These are phyloP conservation scores for Gossypioides kirkii DNA, from an alignment of 345 rosid genomes.

Conservation along the genomic window DNA sequence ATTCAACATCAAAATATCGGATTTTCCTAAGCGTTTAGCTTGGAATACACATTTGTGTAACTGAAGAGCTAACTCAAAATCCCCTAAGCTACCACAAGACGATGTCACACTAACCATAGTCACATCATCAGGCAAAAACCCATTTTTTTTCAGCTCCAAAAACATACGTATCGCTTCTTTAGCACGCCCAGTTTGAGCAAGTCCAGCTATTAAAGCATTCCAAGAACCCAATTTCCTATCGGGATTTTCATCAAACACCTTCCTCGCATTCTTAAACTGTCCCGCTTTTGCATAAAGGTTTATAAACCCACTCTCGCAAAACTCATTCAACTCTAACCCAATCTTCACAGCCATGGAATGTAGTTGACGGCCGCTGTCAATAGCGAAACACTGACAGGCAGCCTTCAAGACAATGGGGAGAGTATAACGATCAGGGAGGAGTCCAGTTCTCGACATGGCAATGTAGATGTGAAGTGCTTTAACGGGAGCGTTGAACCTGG, in stretches of 20 bases:
- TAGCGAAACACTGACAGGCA: constrained; percentile 31
- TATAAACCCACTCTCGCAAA: constrained; percentile 75
- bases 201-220: constrained; percentile 74
- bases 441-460: constrained; percentile 49
- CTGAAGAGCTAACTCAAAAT: constrained; percentile 59
- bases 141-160: constrained; percentile 44
- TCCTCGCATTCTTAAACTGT: constrained; percentile 41
- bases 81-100: constrained; percentile 72
- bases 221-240: constrained; percentile 76
- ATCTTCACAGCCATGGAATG: constrained; percentile 51
- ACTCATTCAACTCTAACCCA: constrained; percentile 54
- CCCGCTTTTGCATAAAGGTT: constrained; percentile 49
- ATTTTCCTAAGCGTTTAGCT: constrained; percentile 36
- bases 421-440: constrained; percentile 64
- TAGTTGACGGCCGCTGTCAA: constrained; percentile 48
- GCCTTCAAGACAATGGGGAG: constrained; percentile 68
- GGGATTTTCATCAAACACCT: constrained; percentile 67
- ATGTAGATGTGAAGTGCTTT: constrained; percentile 43
- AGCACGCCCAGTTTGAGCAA: constrained; percentile 50
- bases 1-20: constrained; percentile 61
- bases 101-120: constrained; percentile 73
- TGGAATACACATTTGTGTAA: constrained; percentile 67
- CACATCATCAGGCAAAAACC: constrained; percentile 69
- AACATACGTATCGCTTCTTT: constrained; percentile 58
- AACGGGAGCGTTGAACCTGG: constrained; percentile 47